phyloP scores from a whole-genome alignment of 2,329 filamentous ascomycete genomes.

The Ciborinia camelliae region DNA sequence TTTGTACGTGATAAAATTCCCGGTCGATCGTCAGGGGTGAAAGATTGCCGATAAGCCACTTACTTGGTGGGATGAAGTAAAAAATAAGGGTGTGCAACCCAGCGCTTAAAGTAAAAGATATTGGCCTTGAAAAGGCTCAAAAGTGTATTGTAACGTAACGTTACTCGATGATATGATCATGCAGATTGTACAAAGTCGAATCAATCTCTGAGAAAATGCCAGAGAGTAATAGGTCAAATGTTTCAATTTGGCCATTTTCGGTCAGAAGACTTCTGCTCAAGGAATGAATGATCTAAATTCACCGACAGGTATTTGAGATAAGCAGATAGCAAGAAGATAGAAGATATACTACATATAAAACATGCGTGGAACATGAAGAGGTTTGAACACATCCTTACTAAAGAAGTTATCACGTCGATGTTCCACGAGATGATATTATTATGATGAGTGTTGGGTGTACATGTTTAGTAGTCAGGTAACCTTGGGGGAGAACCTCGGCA shows the following conservation, averaged over 20 bases:
- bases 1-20: neutral
- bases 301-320: neutral
- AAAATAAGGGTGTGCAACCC: neutral
- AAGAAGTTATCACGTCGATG: neutral
- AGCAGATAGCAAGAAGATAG: neutral
- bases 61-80: slow-evolving; percentile 11
- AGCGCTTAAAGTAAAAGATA: neutral
- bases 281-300: slow-evolving; percentile 4
- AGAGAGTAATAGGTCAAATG: neutral
- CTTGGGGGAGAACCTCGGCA: neutral
- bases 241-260: neutral
- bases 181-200: neutral
- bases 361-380: neutral
- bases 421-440: slow-evolving; percentile 8
- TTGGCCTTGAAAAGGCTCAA: neutral
- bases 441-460: neutral
- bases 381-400: neutral
- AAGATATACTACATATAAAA: too few relatives aligned
- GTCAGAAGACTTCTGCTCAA: slow-evolving; percentile 6
- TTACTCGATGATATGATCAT: slow-evolving; percentile 1
- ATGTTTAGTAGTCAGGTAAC: neutral
- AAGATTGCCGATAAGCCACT: slow-evolving; percentile 17
- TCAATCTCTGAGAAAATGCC: neutral
- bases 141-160: slow-evolving; percentile 10
- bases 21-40: slow-evolving; percentile 10